Conservation (phyloP, 2,329 filamentous ascomycete genomes). For the Hypoxylon sp. region DNA sequence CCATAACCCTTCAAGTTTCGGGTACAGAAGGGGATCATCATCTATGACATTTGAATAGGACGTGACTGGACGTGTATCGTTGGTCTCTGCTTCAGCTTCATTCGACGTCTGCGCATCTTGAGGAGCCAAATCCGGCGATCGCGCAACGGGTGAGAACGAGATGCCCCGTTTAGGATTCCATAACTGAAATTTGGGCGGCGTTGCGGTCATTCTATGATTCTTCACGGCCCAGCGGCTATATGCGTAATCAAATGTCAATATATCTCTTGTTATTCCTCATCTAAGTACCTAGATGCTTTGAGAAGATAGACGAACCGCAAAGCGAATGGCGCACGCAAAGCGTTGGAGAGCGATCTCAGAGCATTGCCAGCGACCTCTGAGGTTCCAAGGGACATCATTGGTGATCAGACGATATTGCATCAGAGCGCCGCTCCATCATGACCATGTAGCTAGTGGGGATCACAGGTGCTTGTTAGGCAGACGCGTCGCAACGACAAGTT, state of each 20-base stretch:
- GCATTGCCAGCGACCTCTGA: slow-evolving; percentile 53
- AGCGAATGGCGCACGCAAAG: slow-evolving; percentile 34
- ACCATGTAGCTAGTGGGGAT: slow-evolving; percentile 36
- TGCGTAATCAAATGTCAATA: slow-evolving; percentile 29
- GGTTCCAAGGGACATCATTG: slow-evolving; percentile 49
- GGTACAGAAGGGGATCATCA: slow-evolving; percentile 7
- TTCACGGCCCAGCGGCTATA: slow-evolving; percentile 27
- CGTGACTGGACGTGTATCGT: slow-evolving; percentile 4
- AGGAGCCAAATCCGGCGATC: slow-evolving; percentile 34
- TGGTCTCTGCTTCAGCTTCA: slow-evolving; percentile 12
- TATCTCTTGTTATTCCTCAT: slow-evolving; percentile 8
- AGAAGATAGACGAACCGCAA: slow-evolving; percentile 44
- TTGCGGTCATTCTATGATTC: slow-evolving; percentile 48
- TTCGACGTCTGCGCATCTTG: slow-evolving; percentile 29
- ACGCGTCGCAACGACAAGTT: slow-evolving; percentile 35
- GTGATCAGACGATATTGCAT: slow-evolving; percentile 33
- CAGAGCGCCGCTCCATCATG: slow-evolving; percentile 51
- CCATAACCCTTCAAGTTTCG: slow-evolving; percentile 18
- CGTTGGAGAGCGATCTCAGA: slow-evolving; percentile 47
- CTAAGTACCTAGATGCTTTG: slow-evolving; percentile 13
- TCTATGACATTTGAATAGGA: slow-evolving; percentile 4
- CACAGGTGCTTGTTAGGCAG: slow-evolving; percentile 40
- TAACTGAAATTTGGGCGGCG: slow-evolving; percentile 50
- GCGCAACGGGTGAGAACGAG: slow-evolving; percentile 49
- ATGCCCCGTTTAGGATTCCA: slow-evolving; percentile 57